Base-by-base conservation (phyloP, 495 filamentous ascomycete genomes). In the Penicillium salamii region DNA sequence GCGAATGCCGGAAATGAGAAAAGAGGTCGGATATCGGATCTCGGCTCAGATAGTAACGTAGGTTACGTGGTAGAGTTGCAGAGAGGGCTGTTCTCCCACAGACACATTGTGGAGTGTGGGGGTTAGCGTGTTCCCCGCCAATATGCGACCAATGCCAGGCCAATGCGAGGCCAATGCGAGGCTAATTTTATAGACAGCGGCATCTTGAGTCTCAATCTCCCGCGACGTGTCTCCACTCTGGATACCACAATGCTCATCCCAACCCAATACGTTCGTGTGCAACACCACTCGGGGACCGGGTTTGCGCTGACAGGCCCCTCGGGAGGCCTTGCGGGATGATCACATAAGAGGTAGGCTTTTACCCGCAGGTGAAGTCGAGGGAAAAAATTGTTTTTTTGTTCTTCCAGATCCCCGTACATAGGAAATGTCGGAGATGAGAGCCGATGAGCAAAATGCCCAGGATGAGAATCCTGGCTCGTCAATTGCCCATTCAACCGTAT, bases 381-480 rank as follows among this genome's bases (percentile, higher is more conserved):
- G n/a, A n/a, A n/a, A n/a, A n/a, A n/a, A n/a, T 18, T 43, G 15
- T 5, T 42, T 14, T 7, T 33, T 23, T 21, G 3, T 3, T 38
- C 19, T 38, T n/a, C n/a, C 36, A 15, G 7, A 3, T 14, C 7
- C 1, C 17, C n/a, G 18, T 4, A 24, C 13, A 9, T 15, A 32
- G 32, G 43, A 29, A 3, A 62, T 63, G 59, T 54, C 53, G n/a
- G 17, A 14, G 36, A 37, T 39, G 12, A 36, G 34, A 13, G 31
- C 33, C 15, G 55, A 45, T 40, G 42, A 49, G n/a, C n/a, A n/a
- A n/a, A n/a, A n/a, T n/a, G n/a, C n/a, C n/a, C n/a, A n/a, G n/a
- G 23, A 26, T 26, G 23, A 8, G 23, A 19, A 20, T 14, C 21
- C 19, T 32, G 17, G 6, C 40, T 46, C 7, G 17, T 50, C 7